Evolutionary conservation across 306 rosid genomes (phyloP), one percentile per base, ranked within the genome.

Genomic region (Oemleria cerasiformis): DNA sequence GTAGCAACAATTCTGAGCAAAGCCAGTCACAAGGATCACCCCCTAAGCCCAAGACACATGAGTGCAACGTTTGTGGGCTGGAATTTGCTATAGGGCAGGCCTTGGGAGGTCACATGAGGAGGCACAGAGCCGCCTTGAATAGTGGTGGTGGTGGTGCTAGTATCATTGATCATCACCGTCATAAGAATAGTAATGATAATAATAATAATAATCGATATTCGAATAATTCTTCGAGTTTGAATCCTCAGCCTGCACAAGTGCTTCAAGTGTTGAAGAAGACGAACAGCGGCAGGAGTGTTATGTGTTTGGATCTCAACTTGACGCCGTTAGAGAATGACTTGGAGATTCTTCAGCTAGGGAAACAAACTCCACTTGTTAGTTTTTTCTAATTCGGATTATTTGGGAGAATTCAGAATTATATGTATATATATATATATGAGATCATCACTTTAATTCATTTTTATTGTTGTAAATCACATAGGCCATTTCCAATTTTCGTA

Each of bases 61-160:
- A 94, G 85, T 94, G 98, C 66, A 87, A 84, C 40, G 41, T 91
- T 44, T 94, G 98, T 73, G 98, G 98, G 10, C 73, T 89, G 51
- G 97, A 94, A 71, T 94, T 94, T 65, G 86, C 97, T 19, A 86
- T 94, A 5, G 98, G 98, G 0, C 98, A 94, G 78, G 98, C 98
- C 21, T 80, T 94, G 63, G 98, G 98, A 0, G 98, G 98, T 3
- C 98, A 94, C 76, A 94, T 94, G 98, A 89, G 98, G 73, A 85
- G 98, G 75, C 98, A 94, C 56, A 85, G 97, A 64, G 68, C 83
- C 4, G 65, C 84, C 71, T 42, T 65, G 81, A 78, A 73, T 15
- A 38, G 21, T 61, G 36, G 36, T 30, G 36, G 36, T 30, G 36
- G 36, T 30, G 36, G 36, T 30, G 36, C 36, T 30, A 30, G 36